Percentiles rank a stretch among this genome's conserved stretches.
phyloP scores from a whole-genome alignment of 208 protist species.

The Trypanosoma cruzi region DNA sequence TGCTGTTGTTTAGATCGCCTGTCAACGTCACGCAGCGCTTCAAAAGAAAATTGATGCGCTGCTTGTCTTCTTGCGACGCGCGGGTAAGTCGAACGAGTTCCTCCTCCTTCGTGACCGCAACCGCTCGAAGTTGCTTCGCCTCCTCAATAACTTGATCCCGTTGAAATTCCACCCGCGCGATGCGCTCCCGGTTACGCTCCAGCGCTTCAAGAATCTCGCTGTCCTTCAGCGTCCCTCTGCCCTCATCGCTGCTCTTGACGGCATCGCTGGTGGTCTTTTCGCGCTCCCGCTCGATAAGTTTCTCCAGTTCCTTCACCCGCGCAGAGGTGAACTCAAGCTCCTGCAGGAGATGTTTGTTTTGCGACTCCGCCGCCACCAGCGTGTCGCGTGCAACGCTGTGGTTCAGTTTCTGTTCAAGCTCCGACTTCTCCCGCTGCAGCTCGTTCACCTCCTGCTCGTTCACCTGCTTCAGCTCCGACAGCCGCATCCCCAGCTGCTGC shows the following conservation, averaged over 20 bases:
- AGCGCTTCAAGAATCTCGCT: constrained; percentile 54
- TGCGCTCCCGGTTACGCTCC: constrained; percentile 52
- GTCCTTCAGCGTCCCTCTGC: constrained; percentile 36
- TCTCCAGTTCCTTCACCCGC: constrained; percentile 18
- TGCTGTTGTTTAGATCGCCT: constrained; percentile 42
- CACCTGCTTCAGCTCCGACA: constrained; percentile 6
- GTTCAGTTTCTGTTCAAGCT: constrained; percentile 13
- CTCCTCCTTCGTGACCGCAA: constrained; percentile 37
- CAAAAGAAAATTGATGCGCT: constrained; percentile 76
- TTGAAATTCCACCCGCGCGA: constrained; percentile 67
- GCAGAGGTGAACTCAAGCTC: constrained; percentile 17
- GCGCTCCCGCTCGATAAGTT: constrained; percentile 1
- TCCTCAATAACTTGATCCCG: constrained; percentile 42
- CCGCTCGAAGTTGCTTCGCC: constrained; percentile 45
- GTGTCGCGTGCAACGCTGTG: constrained; percentile 6
- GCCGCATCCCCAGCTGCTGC: constrained; percentile 3
- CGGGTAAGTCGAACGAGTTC: constrained; percentile 47
- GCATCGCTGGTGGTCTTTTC: neutral
- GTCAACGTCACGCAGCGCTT: constrained; percentile 71
- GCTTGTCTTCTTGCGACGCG: constrained; percentile 65
- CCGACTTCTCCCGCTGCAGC: neutral
- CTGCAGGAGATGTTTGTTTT: constrained; percentile 3
- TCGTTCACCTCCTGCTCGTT: constrained; percentile 13
- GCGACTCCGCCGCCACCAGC: neutral
- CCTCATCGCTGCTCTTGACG: neutral